Conservation (phyloP, 208 protist genomes). For the Leishmania tropica region DNA sequence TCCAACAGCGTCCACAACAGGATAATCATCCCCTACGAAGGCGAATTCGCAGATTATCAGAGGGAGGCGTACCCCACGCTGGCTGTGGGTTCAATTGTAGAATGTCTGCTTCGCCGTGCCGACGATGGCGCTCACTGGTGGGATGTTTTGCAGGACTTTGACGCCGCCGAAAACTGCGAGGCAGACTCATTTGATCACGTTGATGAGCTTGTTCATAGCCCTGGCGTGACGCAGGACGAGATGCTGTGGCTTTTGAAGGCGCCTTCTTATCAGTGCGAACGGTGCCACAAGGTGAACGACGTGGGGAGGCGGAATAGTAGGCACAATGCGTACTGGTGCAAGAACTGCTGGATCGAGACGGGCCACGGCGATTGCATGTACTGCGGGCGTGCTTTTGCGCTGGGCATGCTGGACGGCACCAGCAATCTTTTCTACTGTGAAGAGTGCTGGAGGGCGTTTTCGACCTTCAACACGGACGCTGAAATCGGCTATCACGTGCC, state of each 20-base stretch:
- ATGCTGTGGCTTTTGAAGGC: conserved; percentile 77
- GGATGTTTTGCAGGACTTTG: conserved; percentile 66
- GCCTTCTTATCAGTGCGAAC: conserved; percentile 64
- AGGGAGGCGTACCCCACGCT: conserved; percentile 51
- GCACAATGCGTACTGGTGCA: conserved; percentile 80
- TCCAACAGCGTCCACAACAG: conserved; percentile 34
- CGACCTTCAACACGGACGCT: conserved; percentile 56
- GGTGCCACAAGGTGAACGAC: conserved; percentile 81
- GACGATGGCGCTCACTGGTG: conserved; percentile 88
- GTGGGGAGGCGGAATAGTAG: conserved; percentile 52
- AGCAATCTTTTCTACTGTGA: conserved; percentile 86
- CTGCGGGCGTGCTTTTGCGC: conserved; percentile 57
- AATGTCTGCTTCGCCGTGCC: conserved; percentile 67
- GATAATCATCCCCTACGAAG: conserved; percentile 54
- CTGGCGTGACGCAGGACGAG: conserved; percentile 65
- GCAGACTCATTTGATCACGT: conserved; percentile 46
- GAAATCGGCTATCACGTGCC: conserved; percentile 79
- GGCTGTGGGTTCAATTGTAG: conserved; percentile 42
- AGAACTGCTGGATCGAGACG: conserved; percentile 81
- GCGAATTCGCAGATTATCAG: conserved; percentile 75
- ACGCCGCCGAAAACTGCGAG: conserved; percentile 26
- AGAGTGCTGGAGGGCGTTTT: conserved; percentile 79
- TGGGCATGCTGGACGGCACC: conserved; percentile 62
- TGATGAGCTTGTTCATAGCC: conserved; percentile 73
- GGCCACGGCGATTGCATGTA: conserved; percentile 86